These are phyloP conservation scores for Colletotrichum gigasporum DNA, from an alignment of 2,329 filamentous ascomycete species.

Conservation along the genomic window DNA sequence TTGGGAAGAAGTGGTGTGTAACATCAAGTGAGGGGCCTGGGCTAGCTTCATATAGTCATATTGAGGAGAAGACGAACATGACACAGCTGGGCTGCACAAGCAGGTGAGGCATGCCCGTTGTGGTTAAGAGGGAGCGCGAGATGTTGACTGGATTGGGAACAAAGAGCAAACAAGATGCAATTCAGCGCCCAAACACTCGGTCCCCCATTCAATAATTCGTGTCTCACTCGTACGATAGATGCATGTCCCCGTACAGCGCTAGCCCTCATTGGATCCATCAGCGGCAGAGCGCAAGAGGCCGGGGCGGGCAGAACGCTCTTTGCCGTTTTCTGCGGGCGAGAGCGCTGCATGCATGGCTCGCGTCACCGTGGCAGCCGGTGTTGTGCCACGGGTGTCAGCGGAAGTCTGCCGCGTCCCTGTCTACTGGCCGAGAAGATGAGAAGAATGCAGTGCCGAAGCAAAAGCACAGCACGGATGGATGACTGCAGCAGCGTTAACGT, in stretches of 20 bases:
- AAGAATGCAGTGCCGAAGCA: neutral
- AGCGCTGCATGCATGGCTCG: too few species aligned
- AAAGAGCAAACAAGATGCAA: neutral
- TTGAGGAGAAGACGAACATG: neutral
- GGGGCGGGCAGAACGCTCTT: neutral
- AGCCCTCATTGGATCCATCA: neutral
- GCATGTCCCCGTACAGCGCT: neutral
- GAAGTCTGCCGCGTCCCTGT: too few species aligned
- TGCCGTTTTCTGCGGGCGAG: neutral
- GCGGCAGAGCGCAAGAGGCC: neutral
- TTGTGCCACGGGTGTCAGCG: too few species aligned
- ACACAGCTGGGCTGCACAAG: too few species aligned
- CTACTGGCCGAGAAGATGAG: neutral
- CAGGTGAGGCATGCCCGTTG: neutral
- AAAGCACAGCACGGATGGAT: constrained; percentile 2
- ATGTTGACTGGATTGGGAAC: neutral
- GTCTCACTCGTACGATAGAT: constrained; percentile 11
- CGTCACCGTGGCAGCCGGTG: too few species aligned
- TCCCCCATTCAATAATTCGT: constrained; percentile 8
- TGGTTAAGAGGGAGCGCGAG: neutral
- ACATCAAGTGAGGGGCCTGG: neutral
- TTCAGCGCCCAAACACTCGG: neutral
- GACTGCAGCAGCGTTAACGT: neutral
- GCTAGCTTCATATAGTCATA: too few species aligned
- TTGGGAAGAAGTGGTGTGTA: neutral